These are phyloP conservation scores for Sporothrix humicola DNA, from an alignment of 2,329 filamentous ascomycete species.

Conservation along the genomic window DNA sequence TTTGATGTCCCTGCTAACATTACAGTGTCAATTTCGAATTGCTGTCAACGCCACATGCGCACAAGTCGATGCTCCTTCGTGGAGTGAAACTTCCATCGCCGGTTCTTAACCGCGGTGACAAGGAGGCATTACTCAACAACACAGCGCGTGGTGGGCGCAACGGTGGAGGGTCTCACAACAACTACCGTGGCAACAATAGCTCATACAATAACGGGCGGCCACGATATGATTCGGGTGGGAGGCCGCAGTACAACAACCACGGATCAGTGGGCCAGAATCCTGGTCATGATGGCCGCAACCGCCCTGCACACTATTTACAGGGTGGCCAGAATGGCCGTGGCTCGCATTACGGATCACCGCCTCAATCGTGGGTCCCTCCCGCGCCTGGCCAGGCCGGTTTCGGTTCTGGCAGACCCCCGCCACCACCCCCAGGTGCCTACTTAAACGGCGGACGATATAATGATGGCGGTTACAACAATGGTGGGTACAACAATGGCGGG, in stretches of 20 bases:
- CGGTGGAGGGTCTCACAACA: slow-evolving; percentile 43
- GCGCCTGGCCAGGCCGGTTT: slow-evolving; percentile 54
- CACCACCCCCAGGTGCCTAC: slow-evolving; percentile 50
- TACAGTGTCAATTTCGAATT: slow-evolving; percentile 84
- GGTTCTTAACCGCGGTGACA: slow-evolving; percentile 75
- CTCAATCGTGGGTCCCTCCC: slow-evolving; percentile 50
- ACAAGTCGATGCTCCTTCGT: slow-evolving; percentile 93
- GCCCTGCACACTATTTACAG: slow-evolving; percentile 30
- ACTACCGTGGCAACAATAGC: slow-evolving; percentile 1
- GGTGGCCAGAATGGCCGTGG: slow-evolving; percentile 36
- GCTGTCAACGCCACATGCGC: slow-evolving; percentile 71
- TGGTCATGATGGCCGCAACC: slow-evolving; percentile 35
- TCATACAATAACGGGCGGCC: slow-evolving; percentile 25
- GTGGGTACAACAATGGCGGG: slow-evolving; percentile 24
- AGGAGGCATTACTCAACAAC: slow-evolving; percentile 72
- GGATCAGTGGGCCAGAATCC: slow-evolving; percentile 42
- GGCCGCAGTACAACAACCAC: slow-evolving; percentile 59
- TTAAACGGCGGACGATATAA: slow-evolving; percentile 34
- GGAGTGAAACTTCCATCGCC: slow-evolving; percentile 76
- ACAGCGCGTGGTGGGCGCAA: slow-evolving; percentile 68
- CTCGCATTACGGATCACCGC: slow-evolving; percentile 41
- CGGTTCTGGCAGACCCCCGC: slow-evolving; percentile 52
- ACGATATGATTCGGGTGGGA: slow-evolving; percentile 21
- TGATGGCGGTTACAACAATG: background rate
- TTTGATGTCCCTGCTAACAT: slow-evolving; percentile 31